Evolutionary conservation across 305 asterid species (phyloP).

Genomic region (Fraxinus floribunda): DNA sequence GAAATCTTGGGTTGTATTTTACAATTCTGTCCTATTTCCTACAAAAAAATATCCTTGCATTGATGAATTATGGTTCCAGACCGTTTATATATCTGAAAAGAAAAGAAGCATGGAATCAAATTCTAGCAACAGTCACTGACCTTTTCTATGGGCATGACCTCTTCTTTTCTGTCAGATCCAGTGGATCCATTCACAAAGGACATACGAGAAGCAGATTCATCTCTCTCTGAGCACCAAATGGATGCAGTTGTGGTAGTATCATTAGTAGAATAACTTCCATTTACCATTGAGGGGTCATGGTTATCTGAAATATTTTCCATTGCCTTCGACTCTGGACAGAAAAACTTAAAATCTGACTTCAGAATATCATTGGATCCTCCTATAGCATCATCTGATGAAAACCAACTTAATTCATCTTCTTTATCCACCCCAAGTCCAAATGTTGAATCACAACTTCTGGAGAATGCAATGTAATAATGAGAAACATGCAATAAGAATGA

Average conservation of each 20-base stretch:
- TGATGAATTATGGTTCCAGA: slow-evolving; percentile 10
- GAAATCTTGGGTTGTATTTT: slow-evolving; percentile 30
- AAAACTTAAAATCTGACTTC: slow-evolving; percentile 48
- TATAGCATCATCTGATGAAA: slow-evolving; percentile 54
- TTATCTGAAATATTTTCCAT: slow-evolving; percentile 33
- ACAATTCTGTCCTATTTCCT: slow-evolving; percentile 24
- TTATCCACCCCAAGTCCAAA: slow-evolving; percentile 67
- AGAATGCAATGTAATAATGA: slow-evolving; percentile 19
- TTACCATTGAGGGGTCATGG: slow-evolving; percentile 31
- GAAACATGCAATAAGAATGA: slow-evolving; percentile 17
- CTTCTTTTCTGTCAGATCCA: slow-evolving; percentile 33
- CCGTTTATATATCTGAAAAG: neutral
- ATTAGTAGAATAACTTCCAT: slow-evolving; percentile 35
- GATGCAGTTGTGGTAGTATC: slow-evolving; percentile 35
- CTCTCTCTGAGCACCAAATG: slow-evolving; percentile 37
- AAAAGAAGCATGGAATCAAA: neutral
- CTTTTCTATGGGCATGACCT: slow-evolving; percentile 39
- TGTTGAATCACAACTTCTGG: slow-evolving; percentile 79
- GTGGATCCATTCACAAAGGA: slow-evolving; percentile 41
- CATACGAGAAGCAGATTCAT: slow-evolving; percentile 34
- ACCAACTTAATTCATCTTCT: slow-evolving; percentile 72
- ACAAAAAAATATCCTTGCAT: slow-evolving; percentile 16
- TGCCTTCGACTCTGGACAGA: slow-evolving; percentile 45
- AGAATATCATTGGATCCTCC: slow-evolving; percentile 44
- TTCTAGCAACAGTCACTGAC: slow-evolving; percentile 29